phyloP scores from a whole-genome alignment of 2,329 filamentous ascomycete species.

The Microsporum audouinii region DNA sequence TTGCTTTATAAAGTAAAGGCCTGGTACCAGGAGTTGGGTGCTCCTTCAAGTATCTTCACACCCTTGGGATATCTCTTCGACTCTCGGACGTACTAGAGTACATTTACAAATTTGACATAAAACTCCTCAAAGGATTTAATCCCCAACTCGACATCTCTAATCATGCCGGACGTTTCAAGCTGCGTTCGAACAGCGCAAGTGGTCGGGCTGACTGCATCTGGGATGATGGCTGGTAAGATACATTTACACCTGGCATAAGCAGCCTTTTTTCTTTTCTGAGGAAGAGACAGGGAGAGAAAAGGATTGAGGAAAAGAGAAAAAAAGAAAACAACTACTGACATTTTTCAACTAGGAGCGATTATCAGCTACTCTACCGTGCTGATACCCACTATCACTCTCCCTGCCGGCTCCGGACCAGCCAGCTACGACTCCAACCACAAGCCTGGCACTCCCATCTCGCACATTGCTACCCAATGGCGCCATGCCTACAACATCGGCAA shows the following conservation, averaged over 20 bases:
- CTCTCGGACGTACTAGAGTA: background rate
- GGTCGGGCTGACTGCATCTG: constrained; percentile 11
- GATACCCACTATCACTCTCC: constrained; percentile 12
- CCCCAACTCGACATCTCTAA: background rate
- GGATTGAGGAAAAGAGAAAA: background rate
- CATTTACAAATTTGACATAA: background rate
- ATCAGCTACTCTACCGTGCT: constrained; percentile 10
- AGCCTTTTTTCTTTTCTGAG: background rate
- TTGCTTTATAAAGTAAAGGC: background rate
- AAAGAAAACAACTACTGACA: background rate
- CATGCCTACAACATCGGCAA: constrained; percentile 39
- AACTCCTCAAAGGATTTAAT: background rate
- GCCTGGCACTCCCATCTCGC: constrained; percentile 13
- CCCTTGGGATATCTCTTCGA: background rate
- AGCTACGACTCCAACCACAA: constrained; percentile 11
- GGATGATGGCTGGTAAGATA: constrained; percentile 11
- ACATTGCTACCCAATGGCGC: constrained; percentile 24
- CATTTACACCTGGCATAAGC: background rate
- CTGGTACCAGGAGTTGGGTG: background rate
- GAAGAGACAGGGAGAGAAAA: background rate
- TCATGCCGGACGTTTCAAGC: constrained; percentile 3
- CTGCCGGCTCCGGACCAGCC: constrained; percentile 8
- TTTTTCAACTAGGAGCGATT: constrained; percentile 7
- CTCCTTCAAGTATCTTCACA: background rate
- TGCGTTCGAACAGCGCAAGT: constrained; percentile 11